Conservation (phyloP, 2,329 filamentous ascomycete genomes). For the Colletotrichum sp. region DNA sequence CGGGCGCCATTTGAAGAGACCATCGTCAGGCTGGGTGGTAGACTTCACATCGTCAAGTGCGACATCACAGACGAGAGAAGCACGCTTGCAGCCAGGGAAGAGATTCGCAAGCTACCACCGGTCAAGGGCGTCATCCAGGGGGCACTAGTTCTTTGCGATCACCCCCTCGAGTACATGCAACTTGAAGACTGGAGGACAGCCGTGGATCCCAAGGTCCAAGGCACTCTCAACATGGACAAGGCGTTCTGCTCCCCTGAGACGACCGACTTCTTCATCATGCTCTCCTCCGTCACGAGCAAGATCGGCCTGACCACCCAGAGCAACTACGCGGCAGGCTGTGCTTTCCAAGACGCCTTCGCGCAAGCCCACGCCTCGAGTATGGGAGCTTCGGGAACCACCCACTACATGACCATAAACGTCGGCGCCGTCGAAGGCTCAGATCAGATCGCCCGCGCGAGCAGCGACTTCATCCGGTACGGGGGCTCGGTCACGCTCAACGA, state of each 20-base stretch:
- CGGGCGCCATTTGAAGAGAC: background rate
- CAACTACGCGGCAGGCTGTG: conserved; percentile 26
- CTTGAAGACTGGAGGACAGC: background rate
- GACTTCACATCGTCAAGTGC: background rate
- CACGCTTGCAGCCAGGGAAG: background rate
- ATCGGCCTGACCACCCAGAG: background rate
- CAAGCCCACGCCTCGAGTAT: background rate
- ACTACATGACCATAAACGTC: conserved; percentile 25
- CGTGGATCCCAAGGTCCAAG: conserved; percentile 6
- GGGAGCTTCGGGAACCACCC: background rate
- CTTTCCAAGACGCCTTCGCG: conserved; percentile 35
- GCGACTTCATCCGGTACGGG: background rate
- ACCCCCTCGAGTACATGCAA: background rate
- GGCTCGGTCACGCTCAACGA: background rate
- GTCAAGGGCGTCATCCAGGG: background rate
- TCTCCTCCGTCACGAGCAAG: background rate
- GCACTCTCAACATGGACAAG: background rate
- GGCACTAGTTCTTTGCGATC: background rate
- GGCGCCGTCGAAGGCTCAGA: conserved; percentile 12
- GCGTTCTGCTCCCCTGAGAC: background rate
- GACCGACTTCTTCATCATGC: conserved; percentile 18
- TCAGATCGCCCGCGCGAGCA: too few species aligned
- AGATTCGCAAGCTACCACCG: background rate
- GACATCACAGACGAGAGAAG: background rate
- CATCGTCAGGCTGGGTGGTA: background rate